These are phyloP conservation scores for Oenanthe javanica DNA, from an alignment of 140 eudicot genomes.

Conservation along the genomic window DNA sequence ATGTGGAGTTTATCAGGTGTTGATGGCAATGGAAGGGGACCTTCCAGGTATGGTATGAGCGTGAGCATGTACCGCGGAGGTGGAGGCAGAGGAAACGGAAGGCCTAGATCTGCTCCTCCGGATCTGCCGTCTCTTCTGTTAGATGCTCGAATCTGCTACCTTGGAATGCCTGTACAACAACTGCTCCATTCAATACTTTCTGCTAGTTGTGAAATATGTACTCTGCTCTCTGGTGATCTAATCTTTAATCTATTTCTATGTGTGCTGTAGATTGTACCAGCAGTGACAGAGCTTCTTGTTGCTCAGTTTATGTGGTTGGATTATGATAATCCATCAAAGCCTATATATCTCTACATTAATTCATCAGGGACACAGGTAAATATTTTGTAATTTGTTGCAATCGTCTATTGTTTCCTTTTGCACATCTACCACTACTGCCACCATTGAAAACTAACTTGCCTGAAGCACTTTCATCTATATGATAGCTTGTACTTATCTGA, in stretches of 20 bases:
- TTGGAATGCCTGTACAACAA: conserved; percentile 78
- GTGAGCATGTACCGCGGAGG: conserved; percentile 70
- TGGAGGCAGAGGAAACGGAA: conserved; percentile 51
- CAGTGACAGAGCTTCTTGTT: conserved; percentile 83
- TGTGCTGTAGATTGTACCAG: conserved; percentile 63
- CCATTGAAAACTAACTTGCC: not conserved
- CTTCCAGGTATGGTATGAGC: conserved; percentile 61
- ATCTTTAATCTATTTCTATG: not conserved
- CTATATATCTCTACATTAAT: conserved; percentile 77
- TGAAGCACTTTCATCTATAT: not conserved
- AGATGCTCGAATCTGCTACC: conserved; percentile 68
- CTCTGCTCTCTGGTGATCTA: not conserved
- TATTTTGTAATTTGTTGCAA: not conserved
- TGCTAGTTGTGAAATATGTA: not conserved
- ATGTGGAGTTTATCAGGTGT: conserved; percentile 57
- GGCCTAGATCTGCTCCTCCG: conserved; percentile 81
- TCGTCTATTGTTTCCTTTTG: not conserved
- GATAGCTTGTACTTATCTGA: not conserved
- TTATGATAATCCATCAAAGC: conserved; percentile 58
- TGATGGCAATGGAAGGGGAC: conserved; percentile 35
- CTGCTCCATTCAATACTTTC: not conserved
- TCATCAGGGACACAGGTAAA: conserved; percentile 85
- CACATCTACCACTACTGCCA: not conserved
- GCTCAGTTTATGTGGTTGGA: conserved; percentile 89
- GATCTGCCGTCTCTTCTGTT: conserved; percentile 84